phyloP scores from a whole-genome alignment of 768 basidiomycete species.

The Chalciporus sphaerocephalus region DNA sequence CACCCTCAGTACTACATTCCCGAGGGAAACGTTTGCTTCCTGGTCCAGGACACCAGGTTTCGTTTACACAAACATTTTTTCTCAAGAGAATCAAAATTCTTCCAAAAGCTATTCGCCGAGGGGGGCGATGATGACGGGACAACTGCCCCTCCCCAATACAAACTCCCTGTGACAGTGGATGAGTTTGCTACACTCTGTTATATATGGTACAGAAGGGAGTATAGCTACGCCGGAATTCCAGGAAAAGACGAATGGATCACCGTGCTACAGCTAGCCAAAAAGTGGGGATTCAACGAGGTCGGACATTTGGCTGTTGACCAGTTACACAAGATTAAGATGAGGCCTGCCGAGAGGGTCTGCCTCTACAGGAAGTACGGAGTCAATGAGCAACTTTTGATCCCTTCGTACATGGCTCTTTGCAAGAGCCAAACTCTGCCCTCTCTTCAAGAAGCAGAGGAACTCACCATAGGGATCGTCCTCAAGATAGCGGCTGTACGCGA shows the following conservation, averaged over 20 bases:
- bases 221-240: constrained; percentile 55
- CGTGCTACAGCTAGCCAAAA: constrained; percentile 49
- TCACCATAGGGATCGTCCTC: constrained; percentile 57
- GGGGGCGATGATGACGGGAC: not conserved
- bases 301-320: constrained; percentile 50
- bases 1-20: too few relatives aligned
- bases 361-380: constrained; percentile 53
- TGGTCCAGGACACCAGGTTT: constrained; percentile 38
- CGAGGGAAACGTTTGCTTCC: constrained; percentile 51
- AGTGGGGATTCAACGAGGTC: constrained; percentile 54
- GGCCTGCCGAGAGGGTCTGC: constrained; percentile 49
- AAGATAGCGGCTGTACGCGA: constrained; percentile 54
- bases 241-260: constrained; percentile 48
- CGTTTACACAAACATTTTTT: constrained; percentile 37
- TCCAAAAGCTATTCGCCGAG: constrained; percentile 23
- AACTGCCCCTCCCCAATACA: not conserved
- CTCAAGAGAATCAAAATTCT: constrained; percentile 33
- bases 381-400: constrained; percentile 45
- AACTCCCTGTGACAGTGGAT: constrained; percentile 3
- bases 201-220: constrained; percentile 58
- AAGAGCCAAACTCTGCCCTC: constrained; percentile 47
- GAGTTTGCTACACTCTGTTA: constrained; percentile 48
- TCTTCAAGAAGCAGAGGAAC: constrained; percentile 47
- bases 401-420: constrained; percentile 50
- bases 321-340: constrained; percentile 44